Evolutionary conservation across 1,139 yeast species (phyloP).

Genomic region (Pichia sp.): DNA sequence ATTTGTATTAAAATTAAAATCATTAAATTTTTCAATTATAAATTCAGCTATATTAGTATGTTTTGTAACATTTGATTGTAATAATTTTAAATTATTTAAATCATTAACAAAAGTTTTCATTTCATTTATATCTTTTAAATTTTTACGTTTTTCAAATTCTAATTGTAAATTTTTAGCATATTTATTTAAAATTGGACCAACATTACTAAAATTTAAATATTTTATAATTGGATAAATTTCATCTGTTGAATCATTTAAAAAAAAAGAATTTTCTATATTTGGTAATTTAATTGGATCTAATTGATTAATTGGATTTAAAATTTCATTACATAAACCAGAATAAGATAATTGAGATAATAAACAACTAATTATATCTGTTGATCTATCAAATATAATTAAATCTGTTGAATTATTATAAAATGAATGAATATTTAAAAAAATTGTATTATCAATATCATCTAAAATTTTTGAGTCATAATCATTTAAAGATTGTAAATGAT

Average conservation of each 20-base stretch:
- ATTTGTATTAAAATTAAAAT: slow-evolving; percentile 8
- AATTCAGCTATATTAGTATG: slow-evolving; percentile 75
- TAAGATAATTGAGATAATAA: slow-evolving; percentile 73
- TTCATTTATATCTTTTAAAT: slow-evolving; percentile 54
- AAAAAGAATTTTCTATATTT: slow-evolving; percentile 17
- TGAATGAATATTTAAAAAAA: slow-evolving; percentile 29
- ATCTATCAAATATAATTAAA: slow-evolving; percentile 71
- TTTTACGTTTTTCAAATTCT: slow-evolving; percentile 58
- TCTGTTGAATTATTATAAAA: slow-evolving; percentile 40
- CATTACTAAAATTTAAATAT: slow-evolving; percentile 69
- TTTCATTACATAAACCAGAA: slow-evolving; percentile 46
- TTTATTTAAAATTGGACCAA: slow-evolving; percentile 65
- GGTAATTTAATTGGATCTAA: slow-evolving; percentile 11
- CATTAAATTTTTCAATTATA: slow-evolving; percentile 46
- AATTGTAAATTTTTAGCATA: slow-evolving; percentile 67
- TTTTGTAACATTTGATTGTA: slow-evolving; percentile 62
- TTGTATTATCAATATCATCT: slow-evolving; percentile 29
- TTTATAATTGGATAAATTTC: slow-evolving; percentile 39
- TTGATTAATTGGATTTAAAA: slow-evolving; percentile 26
- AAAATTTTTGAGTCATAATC: slow-evolving; percentile 27
- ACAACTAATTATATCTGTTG: slow-evolving; percentile 65
- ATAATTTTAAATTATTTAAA: slow-evolving; percentile 58
- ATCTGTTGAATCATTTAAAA: background rate
- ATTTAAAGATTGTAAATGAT: slow-evolving; percentile 26
- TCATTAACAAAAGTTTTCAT: slow-evolving; percentile 68